Conservation (phyloP, 139 green algal species). For the Pleodorina starrii region DNA sequence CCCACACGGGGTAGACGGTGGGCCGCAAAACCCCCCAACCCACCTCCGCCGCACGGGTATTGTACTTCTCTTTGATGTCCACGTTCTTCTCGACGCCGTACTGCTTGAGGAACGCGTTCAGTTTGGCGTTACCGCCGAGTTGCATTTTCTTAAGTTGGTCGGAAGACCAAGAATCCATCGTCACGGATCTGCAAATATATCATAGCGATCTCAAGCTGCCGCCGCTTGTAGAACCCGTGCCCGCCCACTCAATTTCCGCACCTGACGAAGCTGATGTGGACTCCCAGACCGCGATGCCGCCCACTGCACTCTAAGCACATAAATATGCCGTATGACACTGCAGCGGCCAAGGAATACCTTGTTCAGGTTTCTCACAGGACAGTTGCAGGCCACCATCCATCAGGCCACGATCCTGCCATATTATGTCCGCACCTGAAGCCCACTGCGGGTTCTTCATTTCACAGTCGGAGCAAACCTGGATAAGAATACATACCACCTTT, state of each 20-base stretch:
- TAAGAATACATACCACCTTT: background rate
- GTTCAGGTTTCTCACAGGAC: background rate
- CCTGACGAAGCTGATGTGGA: constrained; percentile 98
- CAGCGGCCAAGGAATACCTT: background rate
- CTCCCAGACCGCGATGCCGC: constrained; percentile 94
- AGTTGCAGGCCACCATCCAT: constrained; percentile 57
- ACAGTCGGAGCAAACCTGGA: constrained; percentile 95
- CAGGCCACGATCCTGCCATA: background rate
- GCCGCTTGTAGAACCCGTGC: too few species aligned
- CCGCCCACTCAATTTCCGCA: constrained; percentile 50
- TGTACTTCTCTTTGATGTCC: constrained; percentile 97
- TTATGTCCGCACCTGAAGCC: constrained; percentile 79
- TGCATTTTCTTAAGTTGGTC: constrained; percentile 97
- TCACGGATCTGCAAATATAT: constrained; percentile 83
- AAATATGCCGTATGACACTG: constrained; percentile 97
- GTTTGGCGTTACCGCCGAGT: constrained; percentile 88
- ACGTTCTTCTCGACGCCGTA: constrained; percentile 94
- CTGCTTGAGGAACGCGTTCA: constrained; percentile 93
- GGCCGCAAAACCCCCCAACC: too few species aligned
- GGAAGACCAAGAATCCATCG: constrained; percentile 96
- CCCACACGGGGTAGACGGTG: too few species aligned
- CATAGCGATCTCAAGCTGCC: background rate
- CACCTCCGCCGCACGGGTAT: constrained; percentile 85
- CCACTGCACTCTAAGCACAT: constrained; percentile 99
- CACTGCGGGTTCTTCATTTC: constrained; percentile 95